Conservation (phyloP, 164 flowering plant genomes). For the Tetrastigma voinierianum region DNA sequence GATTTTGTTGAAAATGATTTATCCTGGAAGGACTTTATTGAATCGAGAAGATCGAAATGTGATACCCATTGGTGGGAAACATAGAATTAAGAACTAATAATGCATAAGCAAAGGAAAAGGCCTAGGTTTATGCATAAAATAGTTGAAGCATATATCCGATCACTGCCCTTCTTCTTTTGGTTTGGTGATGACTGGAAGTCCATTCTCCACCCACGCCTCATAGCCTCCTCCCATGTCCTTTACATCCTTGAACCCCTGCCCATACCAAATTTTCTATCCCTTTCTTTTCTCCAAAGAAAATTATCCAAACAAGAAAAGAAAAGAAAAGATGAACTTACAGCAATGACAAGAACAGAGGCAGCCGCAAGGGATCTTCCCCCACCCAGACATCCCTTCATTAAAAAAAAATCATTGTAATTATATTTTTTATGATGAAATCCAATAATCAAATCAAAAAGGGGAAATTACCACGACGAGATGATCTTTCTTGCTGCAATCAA, state of each 20-base stretch:
- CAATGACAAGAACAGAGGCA: slow-evolving; percentile 48
- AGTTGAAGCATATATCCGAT: neutral
- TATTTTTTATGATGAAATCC: too few relatives aligned
- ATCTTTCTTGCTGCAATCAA: slow-evolving; percentile 59
- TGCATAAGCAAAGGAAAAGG: neutral
- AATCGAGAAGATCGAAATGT: too few relatives aligned
- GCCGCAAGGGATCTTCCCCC: slow-evolving; percentile 77
- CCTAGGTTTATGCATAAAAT: neutral
- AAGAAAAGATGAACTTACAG: slow-evolving; percentile 37
- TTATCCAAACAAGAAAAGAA: neutral
- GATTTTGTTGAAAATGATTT: too few relatives aligned
- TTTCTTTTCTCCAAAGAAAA: neutral
- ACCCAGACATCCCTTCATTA: slow-evolving; percentile 67
- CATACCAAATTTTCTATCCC: neutral
- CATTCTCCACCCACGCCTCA: slow-evolving; percentile 64
- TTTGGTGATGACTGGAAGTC: slow-evolving; percentile 41
- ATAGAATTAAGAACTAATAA: too few relatives aligned
- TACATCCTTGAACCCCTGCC: slow-evolving; percentile 68
- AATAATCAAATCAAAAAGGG: neutral
- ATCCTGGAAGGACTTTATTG: too few relatives aligned
- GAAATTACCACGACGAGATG: slow-evolving; percentile 65
- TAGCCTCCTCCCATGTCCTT: slow-evolving; percentile 87
- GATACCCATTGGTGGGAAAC: too few relatives aligned
- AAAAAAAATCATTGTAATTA: neutral
- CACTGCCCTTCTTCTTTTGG: slow-evolving; percentile 14